Evolutionary conservation across 208 protist genomes (phyloP), one percentile per base, ranked within the genome.

Genomic region (Paratrypanosoma confusum): DNA sequence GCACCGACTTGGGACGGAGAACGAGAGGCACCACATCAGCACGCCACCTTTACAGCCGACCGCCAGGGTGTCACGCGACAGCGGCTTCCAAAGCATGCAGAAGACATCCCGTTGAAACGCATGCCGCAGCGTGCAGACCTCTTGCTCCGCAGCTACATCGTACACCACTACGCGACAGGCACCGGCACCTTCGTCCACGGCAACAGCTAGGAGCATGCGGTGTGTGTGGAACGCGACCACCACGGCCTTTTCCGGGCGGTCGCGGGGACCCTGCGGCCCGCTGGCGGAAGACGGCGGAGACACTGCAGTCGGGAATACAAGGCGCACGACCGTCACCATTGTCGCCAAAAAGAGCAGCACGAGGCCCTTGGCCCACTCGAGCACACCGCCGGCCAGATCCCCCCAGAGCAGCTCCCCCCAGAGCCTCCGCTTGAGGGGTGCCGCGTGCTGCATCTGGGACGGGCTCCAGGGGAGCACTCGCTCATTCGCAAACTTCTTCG

Each of bases 41-140:
- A 81, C 71, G 4, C 81, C 81, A 20, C 76, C 77, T 6, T 57
- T 37, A 42, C 77, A 87, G 37, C 81, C 81, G 11, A 90, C 81
- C 23, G 67, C 62, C 3, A 90, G 52, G 8, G 78, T 72, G 46
- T 86, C 77, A 24, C 57, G 50, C 18, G 76, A 51, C 11, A 52
- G 49, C 14, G 76, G 71, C 46, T 87, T 86, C 80, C 83, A 93
- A 34, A 67, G 63, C 41, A 93, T 21, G 22, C 59, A 52, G 18
- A 63, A 17, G 14, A 80, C 68, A 6, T 71, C 47, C 5, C 38
- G 43, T 59, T 87, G 79, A 49, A 93, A 87, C 26, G 71, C 70
- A 41, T 93, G 79, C 17, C 68, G 65, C 13, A 93, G 64, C 17
- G 75, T 67, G 29, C 50, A 64, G 18, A 56, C 32, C 20, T 69